Evolutionary conservation across 805 yeast species (phyloP), one percentile per base, ranked within the genome.

Genomic region (Wickerhamomyces hampshirensis): DNA sequence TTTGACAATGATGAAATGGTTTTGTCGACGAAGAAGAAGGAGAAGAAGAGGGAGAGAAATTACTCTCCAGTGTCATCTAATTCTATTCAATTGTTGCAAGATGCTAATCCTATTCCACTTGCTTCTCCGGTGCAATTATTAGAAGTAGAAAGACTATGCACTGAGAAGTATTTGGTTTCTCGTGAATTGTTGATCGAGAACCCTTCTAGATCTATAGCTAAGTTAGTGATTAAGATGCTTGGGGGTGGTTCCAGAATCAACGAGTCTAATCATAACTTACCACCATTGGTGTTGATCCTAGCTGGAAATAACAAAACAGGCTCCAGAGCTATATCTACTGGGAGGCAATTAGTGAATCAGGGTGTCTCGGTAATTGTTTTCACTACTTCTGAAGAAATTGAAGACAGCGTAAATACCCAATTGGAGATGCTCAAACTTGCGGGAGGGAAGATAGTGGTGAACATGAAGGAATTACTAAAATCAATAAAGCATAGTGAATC

Each of bases 271-370:
- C 86, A 80, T 52, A 87, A 88, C 53, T 68, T 84, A 14, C 84
- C 88, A 7, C 96, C 96, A 2, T 61, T 86, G 37, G 80, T 84
- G 3, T 63, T 87, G 11, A 61, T 82, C 2, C 63, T 87, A 18
- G 76, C 75, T 4, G 93, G 94, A n/a, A 81, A 82, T 30, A 78
- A 79, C 37, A 66, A 80, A 38, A 71, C 91, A 16, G 94, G 95
- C 16, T 70, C 79, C 5, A 65, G 86, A 38, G 88, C 89, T 0
- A 60, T 86, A 37, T 85, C 88, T 0, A 69, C 89, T 0, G 95
- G 88, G 0, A 74, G 95, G 43, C 88, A 83, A 47, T 67, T 89
- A 35, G 63, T 80, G 28, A 85, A 84, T 51, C 81, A 81, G 45
- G 87, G 85, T 2, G 71, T 83, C 9, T 64, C 87, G 38, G 85